These are phyloP conservation scores for Phytopythium aichiense DNA, from an alignment of 352 stramenopile genomes.

Conservation along the genomic window DNA sequence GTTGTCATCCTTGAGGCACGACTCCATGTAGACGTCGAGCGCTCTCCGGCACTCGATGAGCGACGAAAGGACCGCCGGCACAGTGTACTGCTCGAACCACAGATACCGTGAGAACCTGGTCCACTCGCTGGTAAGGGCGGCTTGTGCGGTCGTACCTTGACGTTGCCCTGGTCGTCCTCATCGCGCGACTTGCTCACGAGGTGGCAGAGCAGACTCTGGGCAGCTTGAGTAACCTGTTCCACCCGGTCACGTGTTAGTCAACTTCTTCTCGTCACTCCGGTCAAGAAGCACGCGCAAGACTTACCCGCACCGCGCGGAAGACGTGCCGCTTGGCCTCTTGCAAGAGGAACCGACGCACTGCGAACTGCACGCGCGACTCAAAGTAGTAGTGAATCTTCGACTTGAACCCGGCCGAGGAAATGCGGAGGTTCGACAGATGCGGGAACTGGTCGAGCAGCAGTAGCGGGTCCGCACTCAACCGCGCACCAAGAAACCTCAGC, in stretches of 20 bases:
- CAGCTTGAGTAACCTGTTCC: slow-evolving; percentile 38
- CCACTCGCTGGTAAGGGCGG: not conserved
- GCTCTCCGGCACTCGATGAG: slow-evolving; percentile 64
- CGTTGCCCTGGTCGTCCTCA: slow-evolving; percentile 62
- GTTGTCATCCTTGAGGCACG: slow-evolving; percentile 56
- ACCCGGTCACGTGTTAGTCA: not conserved
- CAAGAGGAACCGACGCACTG: slow-evolving; percentile 47
- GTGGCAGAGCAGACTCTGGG: slow-evolving; percentile 51
- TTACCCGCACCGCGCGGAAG: slow-evolving; percentile 24
- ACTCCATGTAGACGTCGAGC: slow-evolving; percentile 65
- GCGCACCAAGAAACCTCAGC: slow-evolving; percentile 28
- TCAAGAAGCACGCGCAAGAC: not conserved
- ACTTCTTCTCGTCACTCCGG: not conserved
- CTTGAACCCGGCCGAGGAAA: slow-evolving; percentile 38
- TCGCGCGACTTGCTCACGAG: slow-evolving; percentile 49
- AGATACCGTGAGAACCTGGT: slow-evolving; percentile 4
- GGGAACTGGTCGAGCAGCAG: slow-evolving; percentile 47
- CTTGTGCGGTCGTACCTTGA: slow-evolving; percentile 42
- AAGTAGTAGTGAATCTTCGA: slow-evolving; percentile 40
- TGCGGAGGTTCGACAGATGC: slow-evolving; percentile 43
- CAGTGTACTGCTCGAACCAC: slow-evolving; percentile 38
- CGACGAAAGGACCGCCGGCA: slow-evolving; percentile 61
- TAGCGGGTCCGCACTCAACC: slow-evolving; percentile 31
- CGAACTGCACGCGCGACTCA: slow-evolving; percentile 54
- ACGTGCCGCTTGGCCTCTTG: slow-evolving; percentile 46